phyloP scores from a whole-genome alignment of 495 filamentous ascomycete genomes.

The Penicillium simplicissimum region DNA sequence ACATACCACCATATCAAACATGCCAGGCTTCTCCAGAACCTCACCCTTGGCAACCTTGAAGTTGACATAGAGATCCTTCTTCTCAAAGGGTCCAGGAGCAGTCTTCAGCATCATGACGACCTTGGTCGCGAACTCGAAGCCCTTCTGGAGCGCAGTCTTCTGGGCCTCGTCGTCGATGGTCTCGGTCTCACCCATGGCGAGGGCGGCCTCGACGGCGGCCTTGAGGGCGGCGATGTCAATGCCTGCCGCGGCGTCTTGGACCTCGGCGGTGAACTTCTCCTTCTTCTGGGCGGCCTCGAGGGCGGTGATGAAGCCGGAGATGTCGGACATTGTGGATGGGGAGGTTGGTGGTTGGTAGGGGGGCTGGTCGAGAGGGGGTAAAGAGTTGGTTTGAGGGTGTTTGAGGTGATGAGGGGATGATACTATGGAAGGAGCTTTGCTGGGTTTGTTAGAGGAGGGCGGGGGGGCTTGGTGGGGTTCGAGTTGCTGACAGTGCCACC shows the following conservation, averaged over 20 bases:
- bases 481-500: constrained; percentile 24
- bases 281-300: constrained; percentile 36
- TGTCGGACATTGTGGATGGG: constrained; percentile 35
- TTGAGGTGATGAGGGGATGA: constrained; percentile 2
- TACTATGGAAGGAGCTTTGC: neutral
- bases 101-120: constrained; percentile 61
- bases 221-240: constrained; percentile 36
- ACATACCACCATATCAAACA: constrained; percentile 57
- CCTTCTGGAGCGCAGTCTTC: constrained; percentile 22
- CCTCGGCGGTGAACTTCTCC: constrained; percentile 34
- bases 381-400: constrained; percentile 5
- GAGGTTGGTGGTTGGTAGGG: neutral
- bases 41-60: constrained; percentile 59
- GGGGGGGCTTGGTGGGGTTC: constrained; percentile 24
- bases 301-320: constrained; percentile 33
- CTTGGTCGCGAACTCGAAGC: constrained; percentile 45
- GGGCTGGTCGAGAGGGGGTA: neutral
- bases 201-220: constrained; percentile 22
- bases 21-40: constrained; percentile 43
- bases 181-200: constrained; percentile 22
- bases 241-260: constrained; percentile 31
- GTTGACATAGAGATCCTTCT: constrained; percentile 57
- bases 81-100: constrained; percentile 52
- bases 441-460: constrained; percentile 22
- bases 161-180: constrained; percentile 23